Evolutionary conservation across 2,329 filamentous ascomycete species (phyloP), one percentile per base, ranked within the genome.

Genomic region (Onygena corvina): DNA sequence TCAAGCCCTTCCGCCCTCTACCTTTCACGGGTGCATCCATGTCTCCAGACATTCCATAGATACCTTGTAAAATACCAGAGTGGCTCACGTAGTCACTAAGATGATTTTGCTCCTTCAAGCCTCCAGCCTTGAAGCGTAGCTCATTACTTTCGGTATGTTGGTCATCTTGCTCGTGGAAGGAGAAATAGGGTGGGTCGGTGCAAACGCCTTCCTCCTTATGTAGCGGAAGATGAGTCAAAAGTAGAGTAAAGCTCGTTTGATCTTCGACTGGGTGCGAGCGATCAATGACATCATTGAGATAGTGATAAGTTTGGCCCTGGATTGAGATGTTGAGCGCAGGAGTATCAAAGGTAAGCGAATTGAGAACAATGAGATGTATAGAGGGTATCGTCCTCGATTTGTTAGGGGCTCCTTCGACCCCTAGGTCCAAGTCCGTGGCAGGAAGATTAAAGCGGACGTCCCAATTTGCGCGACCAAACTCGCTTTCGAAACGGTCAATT

Each of bases 341-440:
- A 0, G 81, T 84, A 65, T 98, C 92, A 31, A 98, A 78, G 59
- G 94, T 93, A 77, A 98, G 87, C 49, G 86, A 83, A 67, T 98
- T 98, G 55, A 98, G 74, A 30, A 93, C 78, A 25, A 96, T 72
- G 50, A 98, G 73, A 56, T 90, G 83, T 40, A 98, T 71, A 54
- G 86, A 81, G 1, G 88, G 67, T 21, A 51, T 53, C 4, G 54
- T n/a, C 3, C 50, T 20, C 1, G 38, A 74, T 6, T n/a, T 42
- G 51, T 0, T 67, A 57, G 27, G 50, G 66, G 51, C 67, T 56
- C 60, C 50, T 42, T 21, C 38, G 38, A 27, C 20, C 5, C 27
- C 38, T 6, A 42, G 11, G 11, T 16, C 23, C 23, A 27, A 14
- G 1, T 20, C 31, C n/a, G 42, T 34, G 5, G 52, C 25, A 66